Conservation (phyloP, 2,329 filamentous ascomycete genomes). For the Calonectria honghensis region DNA sequence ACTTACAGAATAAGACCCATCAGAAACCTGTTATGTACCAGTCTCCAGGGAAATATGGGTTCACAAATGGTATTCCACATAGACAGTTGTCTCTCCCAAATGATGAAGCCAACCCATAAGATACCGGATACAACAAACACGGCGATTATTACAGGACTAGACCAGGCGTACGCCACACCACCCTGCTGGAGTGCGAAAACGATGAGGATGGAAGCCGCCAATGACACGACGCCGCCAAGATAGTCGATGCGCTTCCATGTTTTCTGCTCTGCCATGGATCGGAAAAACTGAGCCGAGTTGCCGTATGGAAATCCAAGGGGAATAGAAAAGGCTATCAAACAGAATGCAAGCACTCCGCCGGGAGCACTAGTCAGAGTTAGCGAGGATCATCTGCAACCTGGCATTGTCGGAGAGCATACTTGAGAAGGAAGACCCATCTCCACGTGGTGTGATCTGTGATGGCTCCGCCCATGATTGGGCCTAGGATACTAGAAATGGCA, state of each 20-base stretch:
- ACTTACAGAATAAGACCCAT: slow-evolving; percentile 17
- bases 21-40: slow-evolving; percentile 10
- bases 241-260: slow-evolving; percentile 43
- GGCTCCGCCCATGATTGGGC: slow-evolving; percentile 23
- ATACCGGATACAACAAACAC: slow-evolving; percentile 40
- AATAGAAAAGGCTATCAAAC: slow-evolving; percentile 31
- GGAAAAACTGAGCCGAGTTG: not conserved
- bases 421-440: slow-evolving; percentile 34
- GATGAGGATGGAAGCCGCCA: slow-evolving; percentile 65
- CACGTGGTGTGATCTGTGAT: slow-evolving; percentile 25
- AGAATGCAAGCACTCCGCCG: slow-evolving; percentile 31
- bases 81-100: slow-evolving; percentile 37
- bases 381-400: not conserved
- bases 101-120: slow-evolving; percentile 32
- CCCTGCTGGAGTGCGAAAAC: slow-evolving; percentile 67
- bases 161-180: slow-evolving; percentile 65
- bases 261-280: slow-evolving; percentile 5
- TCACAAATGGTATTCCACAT: slow-evolving; percentile 26
- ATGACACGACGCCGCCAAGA: slow-evolving; percentile 56
- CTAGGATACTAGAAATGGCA: slow-evolving; percentile 25
- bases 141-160: slow-evolving; percentile 61
- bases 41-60: slow-evolving; percentile 37
- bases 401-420: slow-evolving; percentile 50
- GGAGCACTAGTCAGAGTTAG: slow-evolving; percentile 13
- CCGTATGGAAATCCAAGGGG: slow-evolving; percentile 11